phyloP scores from a whole-genome alignment of 176 grass and related monocot genomes.

The Neostapfia colusana region DNA sequence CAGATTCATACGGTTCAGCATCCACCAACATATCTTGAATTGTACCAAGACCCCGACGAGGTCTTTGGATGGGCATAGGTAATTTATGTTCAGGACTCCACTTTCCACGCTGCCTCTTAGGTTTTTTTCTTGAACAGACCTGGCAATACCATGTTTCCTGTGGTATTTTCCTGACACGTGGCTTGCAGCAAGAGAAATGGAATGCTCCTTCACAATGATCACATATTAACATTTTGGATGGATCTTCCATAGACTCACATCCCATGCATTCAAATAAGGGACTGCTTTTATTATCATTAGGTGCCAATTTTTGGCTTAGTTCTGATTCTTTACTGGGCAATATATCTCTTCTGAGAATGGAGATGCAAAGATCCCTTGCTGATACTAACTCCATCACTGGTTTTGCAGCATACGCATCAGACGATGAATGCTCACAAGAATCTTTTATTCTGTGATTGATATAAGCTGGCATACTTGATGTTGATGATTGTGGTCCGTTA shows the following conservation, averaged over 20 bases:
- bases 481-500: constrained; percentile 34
- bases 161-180: constrained; percentile 51
- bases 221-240: constrained; percentile 75
- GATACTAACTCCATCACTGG: constrained; percentile 35
- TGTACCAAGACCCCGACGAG: constrained; percentile 30
- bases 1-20: constrained; percentile 48
- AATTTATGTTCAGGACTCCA: constrained; percentile 20
- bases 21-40: constrained; percentile 54
- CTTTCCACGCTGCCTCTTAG: constrained; percentile 34
- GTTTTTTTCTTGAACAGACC: constrained; percentile 56
- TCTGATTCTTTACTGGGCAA: constrained; percentile 35
- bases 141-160: constrained; percentile 64
- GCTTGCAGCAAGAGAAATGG: constrained; percentile 63
- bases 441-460: constrained; percentile 30
- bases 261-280: constrained; percentile 54
- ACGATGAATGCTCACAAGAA: constrained; percentile 42
- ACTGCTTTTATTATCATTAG: constrained; percentile 29
- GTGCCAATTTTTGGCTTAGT: constrained; percentile 6
- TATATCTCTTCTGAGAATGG: constrained; percentile 48
- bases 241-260: constrained; percentile 52
- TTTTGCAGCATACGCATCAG: constrained; percentile 40
- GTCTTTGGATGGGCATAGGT: constrained; percentile 24
- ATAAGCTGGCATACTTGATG: constrained; percentile 32
- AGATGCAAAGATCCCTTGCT: constrained; percentile 61
- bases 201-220: constrained; percentile 76